Conservation (phyloP, 2,329 filamentous ascomycete species). For the Graphiopsis chlorocephala region DNA sequence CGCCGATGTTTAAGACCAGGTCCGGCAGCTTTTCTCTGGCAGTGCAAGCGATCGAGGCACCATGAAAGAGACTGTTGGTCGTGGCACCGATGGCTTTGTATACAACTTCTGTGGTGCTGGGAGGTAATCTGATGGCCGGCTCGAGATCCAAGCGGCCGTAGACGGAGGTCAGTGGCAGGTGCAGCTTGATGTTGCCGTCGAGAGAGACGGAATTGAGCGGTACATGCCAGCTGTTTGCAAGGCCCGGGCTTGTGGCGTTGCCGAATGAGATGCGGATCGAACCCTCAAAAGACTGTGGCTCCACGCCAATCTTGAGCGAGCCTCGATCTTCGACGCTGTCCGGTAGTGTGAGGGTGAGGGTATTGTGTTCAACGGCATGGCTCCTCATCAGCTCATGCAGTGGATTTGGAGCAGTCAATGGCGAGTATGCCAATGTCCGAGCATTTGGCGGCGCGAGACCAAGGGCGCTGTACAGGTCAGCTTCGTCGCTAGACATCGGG, state of each 20-base stretch:
- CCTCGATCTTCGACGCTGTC: neutral
- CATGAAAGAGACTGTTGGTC: neutral
- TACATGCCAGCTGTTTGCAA: neutral
- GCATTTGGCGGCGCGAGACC: neutral
- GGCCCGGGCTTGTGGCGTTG: neutral
- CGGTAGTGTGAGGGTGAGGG: slow-evolving; percentile 1
- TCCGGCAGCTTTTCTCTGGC: slow-evolving; percentile 2
- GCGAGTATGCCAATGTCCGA: neutral
- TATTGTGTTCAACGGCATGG: neutral
- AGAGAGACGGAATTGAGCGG: neutral
- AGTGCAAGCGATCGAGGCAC: neutral
- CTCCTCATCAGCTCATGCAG: neutral
- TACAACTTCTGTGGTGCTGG: neutral
- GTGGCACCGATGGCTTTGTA: slow-evolving; percentile 5
- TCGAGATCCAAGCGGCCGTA: neutral
- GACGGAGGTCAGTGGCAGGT: neutral
- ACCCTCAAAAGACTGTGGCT: neutral
- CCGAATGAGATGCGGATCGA: neutral
- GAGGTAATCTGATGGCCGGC: neutral
- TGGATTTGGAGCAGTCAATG: neutral
- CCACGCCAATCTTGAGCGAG: neutral
- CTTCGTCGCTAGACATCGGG: neutral
- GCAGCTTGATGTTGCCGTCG: neutral
- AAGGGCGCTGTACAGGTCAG: slow-evolving; percentile 1
- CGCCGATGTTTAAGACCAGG: neutral